Evolutionary conservation across 805 yeast genomes (phyloP).

Genomic region (Wickerhamomyces bovis): DNA sequence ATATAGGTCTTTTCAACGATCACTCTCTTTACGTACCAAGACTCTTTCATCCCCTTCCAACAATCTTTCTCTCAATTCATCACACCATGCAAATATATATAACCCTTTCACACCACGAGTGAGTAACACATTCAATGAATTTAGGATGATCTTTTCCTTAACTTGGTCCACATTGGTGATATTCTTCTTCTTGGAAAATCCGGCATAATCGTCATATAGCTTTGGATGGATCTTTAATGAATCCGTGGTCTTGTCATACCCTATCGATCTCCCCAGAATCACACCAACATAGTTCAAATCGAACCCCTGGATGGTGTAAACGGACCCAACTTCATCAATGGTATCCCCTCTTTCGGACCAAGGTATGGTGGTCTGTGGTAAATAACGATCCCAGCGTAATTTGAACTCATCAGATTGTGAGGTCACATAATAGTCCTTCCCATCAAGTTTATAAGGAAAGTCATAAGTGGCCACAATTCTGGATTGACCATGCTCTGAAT

Average conservation of each 20-base stretch:
- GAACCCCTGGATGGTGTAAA: constrained; percentile 43
- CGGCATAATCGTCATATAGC: constrained; percentile 40
- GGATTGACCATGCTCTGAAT: too few species aligned
- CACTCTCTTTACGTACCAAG: background rate
- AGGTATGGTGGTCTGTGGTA: too few species aligned
- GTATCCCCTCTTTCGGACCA: too few species aligned
- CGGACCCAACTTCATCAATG: too few species aligned
- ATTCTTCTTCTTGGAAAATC: constrained; percentile 36
- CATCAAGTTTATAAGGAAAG: too few species aligned
- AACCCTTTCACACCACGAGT: constrained; percentile 41
- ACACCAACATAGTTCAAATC: constrained; percentile 43
- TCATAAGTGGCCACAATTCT: too few species aligned
- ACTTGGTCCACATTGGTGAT: constrained; percentile 31
- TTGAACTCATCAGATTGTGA: too few species aligned
- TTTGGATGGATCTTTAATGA: constrained; percentile 29
- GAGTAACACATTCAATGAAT: constrained; percentile 38
- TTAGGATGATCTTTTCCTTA: constrained; percentile 35
- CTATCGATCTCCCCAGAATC: constrained; percentile 37
- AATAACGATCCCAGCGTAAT: too few species aligned
- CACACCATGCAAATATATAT: background rate
- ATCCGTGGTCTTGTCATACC: constrained; percentile 32
- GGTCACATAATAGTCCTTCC: too few species aligned
- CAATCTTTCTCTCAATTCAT: background rate
- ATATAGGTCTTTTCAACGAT: too few species aligned
- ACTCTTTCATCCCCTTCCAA: background rate